These are phyloP conservation scores for Wilhelminamyces savonicus DNA, from an alignment of 805 yeast genomes.

Conservation along the genomic window DNA sequence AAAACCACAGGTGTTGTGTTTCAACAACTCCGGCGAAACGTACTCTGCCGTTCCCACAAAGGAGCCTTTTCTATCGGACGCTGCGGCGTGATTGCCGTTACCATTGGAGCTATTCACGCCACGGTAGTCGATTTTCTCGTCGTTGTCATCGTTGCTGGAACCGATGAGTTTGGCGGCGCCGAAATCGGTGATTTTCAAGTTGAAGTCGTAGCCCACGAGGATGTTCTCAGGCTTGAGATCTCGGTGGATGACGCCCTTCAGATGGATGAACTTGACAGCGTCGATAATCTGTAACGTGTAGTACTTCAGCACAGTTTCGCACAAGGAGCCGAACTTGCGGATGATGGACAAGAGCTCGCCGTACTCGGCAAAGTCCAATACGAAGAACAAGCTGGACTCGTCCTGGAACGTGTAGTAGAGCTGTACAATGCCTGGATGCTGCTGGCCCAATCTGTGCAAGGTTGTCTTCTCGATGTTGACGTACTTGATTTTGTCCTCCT, in stretches of 20 bases:
- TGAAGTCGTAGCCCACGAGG: slow-evolving; percentile 75
- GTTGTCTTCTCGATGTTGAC: slow-evolving; percentile 94
- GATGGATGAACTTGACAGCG: slow-evolving; percentile 83
- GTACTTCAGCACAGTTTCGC: slow-evolving; percentile 69
- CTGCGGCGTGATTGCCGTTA: slow-evolving; percentile 30
- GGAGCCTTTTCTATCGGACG: slow-evolving; percentile 42
- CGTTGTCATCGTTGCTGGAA: slow-evolving; percentile 23
- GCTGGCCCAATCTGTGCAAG: slow-evolving; percentile 73
- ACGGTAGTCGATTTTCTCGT: slow-evolving; percentile 26
- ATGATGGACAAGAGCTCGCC: slow-evolving; percentile 87
- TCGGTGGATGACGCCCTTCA: slow-evolving; percentile 84
- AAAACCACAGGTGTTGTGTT: slow-evolving; percentile 73
- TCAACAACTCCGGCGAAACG: slow-evolving; percentile 85
- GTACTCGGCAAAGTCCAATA: slow-evolving; percentile 87
- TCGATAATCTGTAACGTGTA: slow-evolving; percentile 87
- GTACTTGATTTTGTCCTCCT: slow-evolving; percentile 90
- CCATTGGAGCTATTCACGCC: slow-evolving; percentile 11
- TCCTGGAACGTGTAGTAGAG: slow-evolving; percentile 94
- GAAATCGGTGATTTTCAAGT: slow-evolving; percentile 89
- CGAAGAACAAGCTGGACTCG: slow-evolving; percentile 79
- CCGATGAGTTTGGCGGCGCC: slow-evolving; percentile 88
- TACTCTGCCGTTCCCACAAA: slow-evolving; percentile 98
- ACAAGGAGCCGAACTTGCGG: slow-evolving; percentile 69
- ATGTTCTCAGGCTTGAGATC: slow-evolving; percentile 95
- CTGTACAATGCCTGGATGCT: slow-evolving; percentile 91